Percentiles rank a stretch among this genome's conserved stretches.
Evolutionary conservation across 768 basidiomycete genomes (phyloP).

Genomic region (Mrakia hoshinonis): DNA sequence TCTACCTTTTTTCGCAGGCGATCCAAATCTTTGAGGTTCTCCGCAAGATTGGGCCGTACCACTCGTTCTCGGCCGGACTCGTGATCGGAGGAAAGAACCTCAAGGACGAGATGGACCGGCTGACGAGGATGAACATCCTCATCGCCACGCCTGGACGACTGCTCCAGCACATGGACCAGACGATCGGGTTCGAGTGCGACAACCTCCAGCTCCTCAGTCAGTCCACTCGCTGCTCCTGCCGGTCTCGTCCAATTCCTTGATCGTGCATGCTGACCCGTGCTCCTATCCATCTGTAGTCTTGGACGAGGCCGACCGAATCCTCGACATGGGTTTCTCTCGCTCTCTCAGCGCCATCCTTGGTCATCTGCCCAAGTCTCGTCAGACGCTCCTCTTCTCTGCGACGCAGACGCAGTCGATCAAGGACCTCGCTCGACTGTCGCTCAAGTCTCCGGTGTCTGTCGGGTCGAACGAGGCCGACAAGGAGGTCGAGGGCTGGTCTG

Average conservation of each 20-base stretch:
- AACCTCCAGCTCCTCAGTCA: slow-evolving; percentile 82
- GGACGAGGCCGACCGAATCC: slow-evolving; percentile 91
- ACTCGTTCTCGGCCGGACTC: slow-evolving; percentile 85
- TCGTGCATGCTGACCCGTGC: neutral
- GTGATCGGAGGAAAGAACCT: slow-evolving; percentile 94
- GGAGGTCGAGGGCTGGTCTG: slow-evolving; percentile 21
- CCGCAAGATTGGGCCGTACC: slow-evolving; percentile 82
- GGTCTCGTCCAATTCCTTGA: neutral
- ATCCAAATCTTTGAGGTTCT: slow-evolving; percentile 97
- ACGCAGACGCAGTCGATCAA: slow-evolving; percentile 85
- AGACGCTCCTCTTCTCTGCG: slow-evolving; percentile 93
- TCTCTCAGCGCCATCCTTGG: slow-evolving; percentile 83
- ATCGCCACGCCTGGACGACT: slow-evolving; percentile 92
- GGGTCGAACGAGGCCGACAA: slow-evolving; percentile 30
- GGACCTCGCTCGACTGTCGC: slow-evolving; percentile 70
- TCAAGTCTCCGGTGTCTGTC: slow-evolving; percentile 69
- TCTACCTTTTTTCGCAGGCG: slow-evolving; percentile 49
- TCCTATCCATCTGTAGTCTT: slow-evolving; percentile 55
- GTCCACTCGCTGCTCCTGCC: slow-evolving; percentile 36
- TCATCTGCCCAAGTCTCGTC: slow-evolving; percentile 69
- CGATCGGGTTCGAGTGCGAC: slow-evolving; percentile 82
- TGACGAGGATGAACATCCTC: slow-evolving; percentile 94
- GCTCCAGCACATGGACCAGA: slow-evolving; percentile 97
- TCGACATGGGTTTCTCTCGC: slow-evolving; percentile 90
- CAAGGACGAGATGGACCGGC: slow-evolving; percentile 76